phyloP scores from a whole-genome alignment of 306 rosid species.

The Chamaecrista fasciculata region DNA sequence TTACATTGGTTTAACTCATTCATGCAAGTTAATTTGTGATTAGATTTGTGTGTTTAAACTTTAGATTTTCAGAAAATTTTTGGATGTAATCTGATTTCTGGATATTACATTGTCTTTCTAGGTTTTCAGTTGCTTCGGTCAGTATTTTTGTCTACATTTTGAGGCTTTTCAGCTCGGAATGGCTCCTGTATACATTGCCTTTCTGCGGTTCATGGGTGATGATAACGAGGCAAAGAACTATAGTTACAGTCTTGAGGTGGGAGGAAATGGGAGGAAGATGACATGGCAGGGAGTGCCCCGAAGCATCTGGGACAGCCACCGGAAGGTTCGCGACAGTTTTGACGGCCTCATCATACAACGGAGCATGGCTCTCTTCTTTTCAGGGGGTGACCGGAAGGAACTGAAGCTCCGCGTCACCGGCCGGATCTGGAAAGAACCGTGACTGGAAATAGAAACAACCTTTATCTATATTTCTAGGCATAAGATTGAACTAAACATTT shows the following conservation, averaged over 20 bases:
- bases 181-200: conserved; percentile 84
- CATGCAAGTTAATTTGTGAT: no score
- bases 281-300: conserved; percentile 85
- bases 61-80: no score
- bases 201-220: conserved; percentile 86
- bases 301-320: conserved; percentile 80
- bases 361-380: conserved; percentile 89
- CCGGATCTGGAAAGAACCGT: conserved; percentile 87
- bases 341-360: conserved; percentile 91
- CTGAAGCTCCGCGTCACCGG: conserved; percentile 80
- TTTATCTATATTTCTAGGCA: conserved; percentile 12
- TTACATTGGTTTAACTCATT: no score
- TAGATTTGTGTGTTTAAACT: no score
- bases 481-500: conserved; percentile 28
- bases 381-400: conserved; percentile 72
- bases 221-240: conserved; percentile 81
- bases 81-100: conserved; percentile 21
- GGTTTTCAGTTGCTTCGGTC: conserved; percentile 90
- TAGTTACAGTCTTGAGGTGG: conserved; percentile 85
- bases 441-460: conserved; percentile 3
- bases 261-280: conserved; percentile 88
- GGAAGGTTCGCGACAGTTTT: conserved; percentile 80
- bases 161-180: conserved; percentile 87
- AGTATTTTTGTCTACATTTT: conserved; percentile 81
- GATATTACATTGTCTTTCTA: conserved; percentile 30